A percentile compares a stretch with the other conserved stretches of the same genome.
These are phyloP conservation scores for Veloporphyrellus conicus DNA, from an alignment of 1,284 basidiomycete genomes.

Conservation along the genomic window DNA sequence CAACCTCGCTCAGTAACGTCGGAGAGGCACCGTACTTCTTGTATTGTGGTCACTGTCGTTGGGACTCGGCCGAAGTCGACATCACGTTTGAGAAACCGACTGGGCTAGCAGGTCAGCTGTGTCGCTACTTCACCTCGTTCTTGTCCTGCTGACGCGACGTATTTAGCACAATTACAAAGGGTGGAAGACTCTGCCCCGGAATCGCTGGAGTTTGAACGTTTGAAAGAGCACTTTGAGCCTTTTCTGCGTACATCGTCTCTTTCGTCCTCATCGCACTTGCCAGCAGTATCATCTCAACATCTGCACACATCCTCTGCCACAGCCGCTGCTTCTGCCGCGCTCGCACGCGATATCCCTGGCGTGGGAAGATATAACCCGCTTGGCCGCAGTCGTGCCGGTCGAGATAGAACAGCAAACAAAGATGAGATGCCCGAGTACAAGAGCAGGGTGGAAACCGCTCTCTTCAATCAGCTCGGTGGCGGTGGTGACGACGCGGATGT, in stretches of 20 bases:
- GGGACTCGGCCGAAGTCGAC: conserved; percentile 89
- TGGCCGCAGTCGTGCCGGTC: conserved; percentile 48
- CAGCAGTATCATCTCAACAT: conserved; percentile 52
- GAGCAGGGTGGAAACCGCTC: conserved; percentile 59
- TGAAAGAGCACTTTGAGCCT: conserved; percentile 93
- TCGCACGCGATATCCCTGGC: conserved; percentile 76
- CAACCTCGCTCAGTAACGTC: conserved; percentile 49
- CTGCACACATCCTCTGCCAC: conserved; percentile 73
- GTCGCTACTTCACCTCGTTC: neutral
- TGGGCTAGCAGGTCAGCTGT: conserved; percentile 74
- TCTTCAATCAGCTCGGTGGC: conserved; percentile 48
- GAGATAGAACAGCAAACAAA: conserved; percentile 60
- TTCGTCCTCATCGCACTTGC: conserved; percentile 57
- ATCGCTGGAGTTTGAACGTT: conserved; percentile 80
- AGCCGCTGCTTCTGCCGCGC: conserved; percentile 79
- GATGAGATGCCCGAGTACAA: conserved; percentile 74
- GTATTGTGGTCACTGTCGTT: conserved; percentile 88
- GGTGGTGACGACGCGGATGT: conserved; percentile 67
- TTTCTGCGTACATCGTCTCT: conserved; percentile 74
- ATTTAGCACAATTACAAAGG: conserved; percentile 80
- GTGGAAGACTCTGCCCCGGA: conserved; percentile 82
- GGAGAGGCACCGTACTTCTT: conserved; percentile 88
- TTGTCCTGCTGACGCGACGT: conserved; percentile 5
- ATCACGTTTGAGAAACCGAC: conserved; percentile 96
- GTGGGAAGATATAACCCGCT: conserved; percentile 69